Base-by-base conservation (phyloP, 805 yeast species). In the Candida coquimbonensis region DNA sequence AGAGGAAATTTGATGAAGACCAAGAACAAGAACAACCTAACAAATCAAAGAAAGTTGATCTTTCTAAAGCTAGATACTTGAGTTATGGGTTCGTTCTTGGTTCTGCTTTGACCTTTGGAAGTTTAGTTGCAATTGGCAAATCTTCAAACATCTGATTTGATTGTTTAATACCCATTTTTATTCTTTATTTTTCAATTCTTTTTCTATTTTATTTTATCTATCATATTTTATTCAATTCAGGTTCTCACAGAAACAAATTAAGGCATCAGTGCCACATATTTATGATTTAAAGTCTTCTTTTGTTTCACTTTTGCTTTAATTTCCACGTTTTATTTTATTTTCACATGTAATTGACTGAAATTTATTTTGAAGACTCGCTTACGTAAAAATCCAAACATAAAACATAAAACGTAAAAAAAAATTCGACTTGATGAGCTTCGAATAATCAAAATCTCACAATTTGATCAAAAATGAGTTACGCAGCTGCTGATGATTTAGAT, bases 401-500 rank as follows among this genome's bases (percentile, higher is more conserved):
- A 25, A n/a, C n/a, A n/a, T n/a, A n/a, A n/a, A 25, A n/a, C 12
- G 5, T 7, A 7, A 25, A 25, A 33, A 33, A 16, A 33, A 33
- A 33, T n/a, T n/a, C 19, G 14, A 33, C 3, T 7, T 25, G 38
- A 36, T 36, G 38, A 36, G 38, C 38, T 36, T 19, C 16, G 7
- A 3, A 31, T 14, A 12, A 14, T 11, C 7, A 9, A 21, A 17
- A 5, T 8, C 14, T 14, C 17, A 17, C 19, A 17, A 17, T 19
- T 14, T 13, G 9, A 12, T 6, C 12, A 8, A 43, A 7, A 3
- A 51, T 51, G 54, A 51, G 50, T 25, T 39, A 33, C 27, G 49
- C 47, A 32, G 54, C 51, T 38, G 54, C 53, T 8, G 96, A 88
- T 62, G 95, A 83, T 49, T 68, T 87, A 48, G 90, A 86, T 43